Percentiles rank a stretch among this genome's conserved stretches.
These are phyloP conservation scores for Sarocladiaceae sp. DNA, from an alignment of 2,329 filamentous ascomycete species.

Conservation along the genomic window DNA sequence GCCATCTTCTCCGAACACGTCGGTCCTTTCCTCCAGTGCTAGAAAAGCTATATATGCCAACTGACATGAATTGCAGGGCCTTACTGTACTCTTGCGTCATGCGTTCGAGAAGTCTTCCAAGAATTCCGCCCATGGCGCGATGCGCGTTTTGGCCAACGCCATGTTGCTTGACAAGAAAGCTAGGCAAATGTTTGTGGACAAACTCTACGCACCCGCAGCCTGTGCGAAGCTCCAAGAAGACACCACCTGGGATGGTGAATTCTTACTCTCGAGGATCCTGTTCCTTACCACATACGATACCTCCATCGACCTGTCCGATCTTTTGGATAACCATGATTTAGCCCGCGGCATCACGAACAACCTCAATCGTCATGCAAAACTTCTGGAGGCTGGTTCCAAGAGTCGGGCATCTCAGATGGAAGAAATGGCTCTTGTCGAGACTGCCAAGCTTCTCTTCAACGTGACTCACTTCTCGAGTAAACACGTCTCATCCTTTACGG, in stretches of 20 bases:
- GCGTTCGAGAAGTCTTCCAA: slow-evolving; percentile 64
- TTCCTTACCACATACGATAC: slow-evolving; percentile 45
- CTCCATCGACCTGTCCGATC: slow-evolving; percentile 44
- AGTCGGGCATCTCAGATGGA: slow-evolving; percentile 54
- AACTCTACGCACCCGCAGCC: slow-evolving; percentile 56
- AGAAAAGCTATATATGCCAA: neutral
- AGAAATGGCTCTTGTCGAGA: slow-evolving; percentile 77
- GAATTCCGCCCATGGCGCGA: slow-evolving; percentile 66
- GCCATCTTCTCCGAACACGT: slow-evolving; percentile 82
- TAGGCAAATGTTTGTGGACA: slow-evolving; percentile 26
- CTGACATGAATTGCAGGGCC: slow-evolving; percentile 53
- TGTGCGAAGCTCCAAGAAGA: slow-evolving; percentile 64
- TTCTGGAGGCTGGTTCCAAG: slow-evolving; percentile 25
- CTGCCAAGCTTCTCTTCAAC: slow-evolving; percentile 86
- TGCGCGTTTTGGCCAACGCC: slow-evolving; percentile 79
- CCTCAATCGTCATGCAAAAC: slow-evolving; percentile 63
- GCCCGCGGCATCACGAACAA: slow-evolving; percentile 62
- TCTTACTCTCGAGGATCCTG: slow-evolving; percentile 54
- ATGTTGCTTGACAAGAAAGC: slow-evolving; percentile 52
- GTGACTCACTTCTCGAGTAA: slow-evolving; percentile 70
- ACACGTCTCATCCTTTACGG: slow-evolving; percentile 57
- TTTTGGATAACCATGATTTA: slow-evolving; percentile 37
- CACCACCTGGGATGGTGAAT: slow-evolving; percentile 78
- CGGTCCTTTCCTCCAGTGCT: slow-evolving; percentile 20
- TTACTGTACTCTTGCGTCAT: slow-evolving; percentile 67